A percentile compares a stretch with the other conserved stretches of the same genome.
Evolutionary conservation across 108 stramenopile species (phyloP).

Genomic region (Cyclotella baltica): DNA sequence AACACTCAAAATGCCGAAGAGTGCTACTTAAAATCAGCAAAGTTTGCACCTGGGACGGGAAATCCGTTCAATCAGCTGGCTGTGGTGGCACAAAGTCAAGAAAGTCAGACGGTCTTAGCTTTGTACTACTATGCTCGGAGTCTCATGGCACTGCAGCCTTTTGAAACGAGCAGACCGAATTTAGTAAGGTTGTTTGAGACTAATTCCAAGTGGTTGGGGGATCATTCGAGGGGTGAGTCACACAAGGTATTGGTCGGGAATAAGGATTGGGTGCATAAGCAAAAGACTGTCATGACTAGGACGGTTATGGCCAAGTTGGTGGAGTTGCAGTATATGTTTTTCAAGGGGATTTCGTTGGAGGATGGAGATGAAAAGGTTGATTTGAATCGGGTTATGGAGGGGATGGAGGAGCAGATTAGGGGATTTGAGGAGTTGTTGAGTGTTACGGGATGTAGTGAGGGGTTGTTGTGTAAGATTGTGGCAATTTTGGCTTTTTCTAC

Average conservation of each 20-base stretch:
- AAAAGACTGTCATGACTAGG: slow-evolving; percentile 57
- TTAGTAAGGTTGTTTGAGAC: slow-evolving; percentile 64
- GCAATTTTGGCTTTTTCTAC: slow-evolving; percentile 67
- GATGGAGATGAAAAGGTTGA: slow-evolving; percentile 22
- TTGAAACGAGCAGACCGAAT: slow-evolving; percentile 70
- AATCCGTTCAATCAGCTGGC: slow-evolving; percentile 89
- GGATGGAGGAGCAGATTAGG: slow-evolving; percentile 46
- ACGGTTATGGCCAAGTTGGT: slow-evolving; percentile 67
- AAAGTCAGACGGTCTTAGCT: slow-evolving; percentile 46
- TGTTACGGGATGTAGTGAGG: slow-evolving; percentile 64
- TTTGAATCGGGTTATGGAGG: slow-evolving; percentile 17
- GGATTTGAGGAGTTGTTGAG: slow-evolving; percentile 47
- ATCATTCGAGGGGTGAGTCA: slow-evolving; percentile 45
- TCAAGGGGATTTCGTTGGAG: slow-evolving; percentile 32
- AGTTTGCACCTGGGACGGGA: slow-evolving; percentile 73
- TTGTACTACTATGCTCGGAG: slow-evolving; percentile 84
- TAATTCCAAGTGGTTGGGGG: slow-evolving; percentile 65
- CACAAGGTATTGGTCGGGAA: slow-evolving; percentile 12
- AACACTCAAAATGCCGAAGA: slow-evolving; percentile 61
- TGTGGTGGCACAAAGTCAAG: slow-evolving; percentile 73
- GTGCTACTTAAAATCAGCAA: slow-evolving; percentile 62
- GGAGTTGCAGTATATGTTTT: slow-evolving; percentile 72
- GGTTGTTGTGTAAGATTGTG: slow-evolving; percentile 74
- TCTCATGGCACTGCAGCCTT: slow-evolving; percentile 63
- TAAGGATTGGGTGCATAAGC: slow-evolving; percentile 44